phyloP scores from a whole-genome alignment of 148 eudicot genomes.

The Chenopodium suecicum region DNA sequence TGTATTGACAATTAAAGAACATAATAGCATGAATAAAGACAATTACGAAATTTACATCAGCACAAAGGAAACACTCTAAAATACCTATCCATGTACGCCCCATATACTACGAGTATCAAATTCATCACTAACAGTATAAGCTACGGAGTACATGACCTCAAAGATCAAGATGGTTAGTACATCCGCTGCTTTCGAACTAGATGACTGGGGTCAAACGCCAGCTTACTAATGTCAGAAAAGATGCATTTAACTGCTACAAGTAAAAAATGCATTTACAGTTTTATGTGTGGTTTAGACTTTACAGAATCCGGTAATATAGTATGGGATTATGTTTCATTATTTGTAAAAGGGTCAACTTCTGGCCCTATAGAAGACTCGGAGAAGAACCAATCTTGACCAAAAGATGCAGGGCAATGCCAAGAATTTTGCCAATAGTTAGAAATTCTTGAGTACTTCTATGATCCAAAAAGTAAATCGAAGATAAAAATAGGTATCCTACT shows the following conservation, averaged over 20 bases:
- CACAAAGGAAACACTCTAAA: neutral
- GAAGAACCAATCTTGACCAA: neutral
- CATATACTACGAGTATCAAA: neutral
- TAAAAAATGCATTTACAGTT: constrained; percentile 7
- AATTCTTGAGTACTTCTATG: neutral
- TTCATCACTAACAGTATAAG: neutral
- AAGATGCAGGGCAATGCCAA: constrained; percentile 4
- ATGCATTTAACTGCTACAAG: neutral
- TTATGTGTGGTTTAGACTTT: constrained; percentile 1
- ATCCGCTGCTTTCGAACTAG: neutral
- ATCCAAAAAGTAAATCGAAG: neutral
- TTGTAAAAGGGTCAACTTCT: neutral
- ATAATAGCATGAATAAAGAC: too few species aligned
- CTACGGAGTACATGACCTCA: too few species aligned
- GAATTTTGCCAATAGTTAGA: neutral
- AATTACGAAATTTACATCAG: neutral
- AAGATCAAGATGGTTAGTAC: neutral
- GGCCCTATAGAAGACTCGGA: neutral
- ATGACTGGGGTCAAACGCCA: neutral
- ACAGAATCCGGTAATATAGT: neutral
- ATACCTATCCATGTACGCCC: neutral
- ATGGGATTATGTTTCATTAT: neutral
- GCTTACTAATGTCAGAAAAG: neutral
- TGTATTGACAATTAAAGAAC: too few species aligned
- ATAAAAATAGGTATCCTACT: constrained; percentile 27